Conservation (phyloP, 371 early-diverging fungal genomes). For the Syncephalastrum racemosum region DNA sequence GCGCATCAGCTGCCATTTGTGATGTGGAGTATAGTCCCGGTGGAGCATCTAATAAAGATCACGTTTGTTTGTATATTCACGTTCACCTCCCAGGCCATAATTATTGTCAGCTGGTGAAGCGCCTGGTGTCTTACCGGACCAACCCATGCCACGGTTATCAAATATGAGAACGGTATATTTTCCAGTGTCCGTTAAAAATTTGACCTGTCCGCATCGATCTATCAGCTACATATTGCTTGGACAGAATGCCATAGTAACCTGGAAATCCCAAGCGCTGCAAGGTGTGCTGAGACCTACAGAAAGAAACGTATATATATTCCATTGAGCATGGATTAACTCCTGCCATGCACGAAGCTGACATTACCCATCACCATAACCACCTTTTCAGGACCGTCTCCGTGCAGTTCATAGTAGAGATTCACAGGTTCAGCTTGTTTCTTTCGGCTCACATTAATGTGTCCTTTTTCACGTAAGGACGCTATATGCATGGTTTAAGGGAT, state of each 20-base stretch:
- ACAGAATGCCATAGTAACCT: constrained; percentile 22
- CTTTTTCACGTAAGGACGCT: constrained; percentile 19
- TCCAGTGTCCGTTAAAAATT: constrained; percentile 55
- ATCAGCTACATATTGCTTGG: no score
- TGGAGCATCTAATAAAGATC: constrained; percentile 19
- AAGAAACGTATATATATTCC: background rate
- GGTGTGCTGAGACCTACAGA: constrained; percentile 41
- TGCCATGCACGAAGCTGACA: background rate
- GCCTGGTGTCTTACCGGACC: constrained; percentile 30
- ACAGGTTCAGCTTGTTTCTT: constrained; percentile 21
- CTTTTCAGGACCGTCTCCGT: constrained; percentile 66
- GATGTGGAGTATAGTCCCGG: constrained; percentile 43
- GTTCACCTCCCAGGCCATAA: background rate
- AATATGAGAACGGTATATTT: constrained; percentile 74
- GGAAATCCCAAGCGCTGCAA: constrained; percentile 38
- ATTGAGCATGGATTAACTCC: background rate
- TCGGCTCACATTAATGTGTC: constrained; percentile 28
- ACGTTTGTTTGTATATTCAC: background rate
- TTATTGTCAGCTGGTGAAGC: background rate
- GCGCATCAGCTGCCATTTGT: constrained; percentile 71
- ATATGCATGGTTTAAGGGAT: background rate
- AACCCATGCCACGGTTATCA: constrained; percentile 81
- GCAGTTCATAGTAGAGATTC: constrained; percentile 66
- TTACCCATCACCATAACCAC: constrained; percentile 67
- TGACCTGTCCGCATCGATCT: constrained; percentile 32